phyloP scores from a whole-genome alignment of 768 basidiomycete genomes.

The Boletus patriciae region DNA sequence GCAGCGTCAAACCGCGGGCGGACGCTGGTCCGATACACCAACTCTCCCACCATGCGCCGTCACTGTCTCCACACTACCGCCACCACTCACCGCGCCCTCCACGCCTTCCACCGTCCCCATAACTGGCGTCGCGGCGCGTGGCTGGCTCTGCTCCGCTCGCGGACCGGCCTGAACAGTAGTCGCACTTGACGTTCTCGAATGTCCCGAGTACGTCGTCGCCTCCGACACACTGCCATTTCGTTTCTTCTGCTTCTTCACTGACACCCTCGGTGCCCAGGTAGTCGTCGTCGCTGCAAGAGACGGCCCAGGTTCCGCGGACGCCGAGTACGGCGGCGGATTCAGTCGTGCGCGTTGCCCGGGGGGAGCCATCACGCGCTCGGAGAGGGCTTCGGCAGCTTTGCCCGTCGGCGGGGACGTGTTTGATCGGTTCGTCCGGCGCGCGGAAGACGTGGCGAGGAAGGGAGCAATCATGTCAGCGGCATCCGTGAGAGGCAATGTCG shows the following conservation, averaged over 20 bases:
- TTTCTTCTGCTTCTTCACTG: slow-evolving; percentile 2
- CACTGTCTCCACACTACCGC: background rate
- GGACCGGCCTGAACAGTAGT: background rate
- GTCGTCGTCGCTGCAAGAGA: background rate
- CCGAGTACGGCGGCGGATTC: slow-evolving; percentile 31
- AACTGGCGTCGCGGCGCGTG: background rate
- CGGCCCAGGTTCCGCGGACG: background rate
- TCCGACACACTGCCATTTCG: slow-evolving; percentile 7
- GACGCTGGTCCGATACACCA: background rate
- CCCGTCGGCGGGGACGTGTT: background rate
- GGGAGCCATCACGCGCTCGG: slow-evolving; percentile 1
- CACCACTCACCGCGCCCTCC: background rate
- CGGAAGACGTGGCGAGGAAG: slow-evolving; percentile 15
- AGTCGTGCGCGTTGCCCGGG: slow-evolving; percentile 16
- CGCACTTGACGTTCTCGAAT: slow-evolving; percentile 6
- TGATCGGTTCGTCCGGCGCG: slow-evolving; percentile 1
- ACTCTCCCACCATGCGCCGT: no score
- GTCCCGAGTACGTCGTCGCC: slow-evolving; percentile 7
- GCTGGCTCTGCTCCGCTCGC: background rate
- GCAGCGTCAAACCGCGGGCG: slow-evolving; percentile 9
- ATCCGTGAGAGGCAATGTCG: slow-evolving; percentile 11
- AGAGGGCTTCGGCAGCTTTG: slow-evolving; percentile 5
- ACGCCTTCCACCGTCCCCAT: background rate
- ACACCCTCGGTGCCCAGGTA: background rate
- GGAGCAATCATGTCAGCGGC: slow-evolving; percentile 24